Evolutionary conservation across 164 flowering plant genomes (phyloP), one percentile per base, ranked within the genome.

Genomic region (Magnolia sinica): DNA sequence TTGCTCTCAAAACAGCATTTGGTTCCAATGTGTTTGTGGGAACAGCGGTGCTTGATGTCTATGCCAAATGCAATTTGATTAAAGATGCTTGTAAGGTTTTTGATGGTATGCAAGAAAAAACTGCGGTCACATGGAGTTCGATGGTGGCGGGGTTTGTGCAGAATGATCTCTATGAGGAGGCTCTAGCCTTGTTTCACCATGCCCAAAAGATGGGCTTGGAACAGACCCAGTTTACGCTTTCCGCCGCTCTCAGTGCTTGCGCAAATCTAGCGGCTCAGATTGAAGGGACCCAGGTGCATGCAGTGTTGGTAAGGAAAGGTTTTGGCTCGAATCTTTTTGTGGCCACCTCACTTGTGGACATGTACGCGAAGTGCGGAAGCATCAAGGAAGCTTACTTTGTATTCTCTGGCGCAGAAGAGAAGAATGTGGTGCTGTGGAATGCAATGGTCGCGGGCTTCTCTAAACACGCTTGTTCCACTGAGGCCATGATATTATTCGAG

Each of bases 121-220:
- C 87, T 82, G 88, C 74, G 10, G 97, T 93, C 55, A 90, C 92
- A 0, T 96, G 98, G 98, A 94, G 94, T 85, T 93, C 93, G 7
- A 89, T 96, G 97, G 83, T 90, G 68, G 88, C 91, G 1, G 96
- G 99, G 1, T 89, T 77, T 81, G 96, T 89, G 76, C 90, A 90
- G 49, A 94, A 92, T 83, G 89, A 85, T 78, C 83, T 87, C 69
- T 87, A 84, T 78, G 94, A 96, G 79, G 93, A 96, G 74, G 96
- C 94, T 72, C 72, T 96, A 76, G 8, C 72, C 29, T 75, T 91
- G 77, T 91, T 87, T 77, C 87, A 70, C 5, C 81, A 72, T 73
- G 85, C 87, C 7, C 90, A 82, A 65, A 68, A 29, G 22, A 63
- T 75, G 71, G 89, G 87, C 19, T 16, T 88, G 74, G 87, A 84